Evolutionary conservation across 140 eudicot genomes (phyloP).

Genomic region (Senecio squalidus): DNA sequence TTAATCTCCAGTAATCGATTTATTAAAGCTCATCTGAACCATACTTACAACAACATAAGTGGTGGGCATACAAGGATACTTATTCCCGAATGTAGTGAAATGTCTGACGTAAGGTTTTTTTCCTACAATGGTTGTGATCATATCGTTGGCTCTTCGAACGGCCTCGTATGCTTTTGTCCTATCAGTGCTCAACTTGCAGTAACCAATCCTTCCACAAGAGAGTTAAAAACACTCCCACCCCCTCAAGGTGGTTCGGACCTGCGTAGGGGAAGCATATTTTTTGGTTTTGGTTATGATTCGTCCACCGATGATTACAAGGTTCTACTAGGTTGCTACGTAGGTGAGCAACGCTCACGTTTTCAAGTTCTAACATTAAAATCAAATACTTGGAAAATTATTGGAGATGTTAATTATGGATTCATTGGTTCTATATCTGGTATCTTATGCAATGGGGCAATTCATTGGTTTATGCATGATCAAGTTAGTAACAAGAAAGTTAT

Average conservation of each 20-base stretch:
- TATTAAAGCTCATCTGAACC: too few relatives aligned
- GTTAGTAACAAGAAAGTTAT: neutral
- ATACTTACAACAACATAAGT: too few relatives aligned
- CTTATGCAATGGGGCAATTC: neutral
- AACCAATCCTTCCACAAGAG: neutral
- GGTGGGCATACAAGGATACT: too few relatives aligned
- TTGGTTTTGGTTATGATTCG: neutral
- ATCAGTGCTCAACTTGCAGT: neutral
- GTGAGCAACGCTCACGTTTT: neutral
- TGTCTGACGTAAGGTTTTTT: too few relatives aligned
- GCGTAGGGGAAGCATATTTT: neutral
- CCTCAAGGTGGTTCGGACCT: neutral
- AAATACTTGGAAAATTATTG: neutral
- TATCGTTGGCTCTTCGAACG: neutral
- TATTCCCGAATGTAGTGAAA: too few relatives aligned
- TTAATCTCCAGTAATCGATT: too few relatives aligned
- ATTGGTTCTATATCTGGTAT: neutral
- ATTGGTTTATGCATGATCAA: neutral
- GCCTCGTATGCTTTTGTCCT: neutral
- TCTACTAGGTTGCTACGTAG: neutral
- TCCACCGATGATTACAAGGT: neutral
- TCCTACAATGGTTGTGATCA: too few relatives aligned
- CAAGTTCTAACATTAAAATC: neutral
- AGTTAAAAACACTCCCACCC: neutral
- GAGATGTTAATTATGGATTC: too few relatives aligned